Evolutionary conservation across 345 rosid genomes (phyloP).

Genomic region (Moringa oleifera): DNA sequence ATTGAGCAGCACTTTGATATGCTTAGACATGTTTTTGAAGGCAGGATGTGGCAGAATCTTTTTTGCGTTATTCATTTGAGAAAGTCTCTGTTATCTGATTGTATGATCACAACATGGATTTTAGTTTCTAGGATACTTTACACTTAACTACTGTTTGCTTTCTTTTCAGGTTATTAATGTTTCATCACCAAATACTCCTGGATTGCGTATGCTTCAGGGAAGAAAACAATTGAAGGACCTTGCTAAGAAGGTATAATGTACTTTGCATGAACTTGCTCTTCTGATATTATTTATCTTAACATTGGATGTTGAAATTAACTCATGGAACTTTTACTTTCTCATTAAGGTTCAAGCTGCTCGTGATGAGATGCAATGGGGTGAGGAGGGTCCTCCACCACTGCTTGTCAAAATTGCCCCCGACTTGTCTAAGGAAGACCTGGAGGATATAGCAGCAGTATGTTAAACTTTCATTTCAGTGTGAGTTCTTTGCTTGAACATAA

Average conservation of each 20-base stretch:
- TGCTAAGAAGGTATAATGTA: conserved; percentile 65
- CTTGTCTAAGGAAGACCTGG: conserved; percentile 89
- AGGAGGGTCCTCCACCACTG: conserved; percentile 96
- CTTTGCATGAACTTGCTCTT: background rate
- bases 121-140: background rate
- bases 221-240: conserved; percentile 93
- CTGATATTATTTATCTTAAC: background rate
- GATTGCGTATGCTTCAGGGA: conserved; percentile 94
- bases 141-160: conserved; percentile 4
- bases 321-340: conserved; percentile 10
- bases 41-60: no score
- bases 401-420: conserved; percentile 98
- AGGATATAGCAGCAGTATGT: conserved; percentile 94
- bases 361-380: conserved; percentile 99
- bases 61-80: no score
- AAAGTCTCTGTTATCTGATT: no score
- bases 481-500: background rate
- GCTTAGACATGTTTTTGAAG: no score
- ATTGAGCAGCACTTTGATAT: no score
- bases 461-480: background rate
- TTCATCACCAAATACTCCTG: conserved; percentile 97
- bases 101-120: no score
- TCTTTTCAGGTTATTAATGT: conserved; percentile 77
- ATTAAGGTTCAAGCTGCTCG: conserved; percentile 93
- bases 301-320: conserved; percentile 6